Evolutionary conservation across 345 rosid species (phyloP).

Genomic region (Citrus cavaleriei): DNA sequence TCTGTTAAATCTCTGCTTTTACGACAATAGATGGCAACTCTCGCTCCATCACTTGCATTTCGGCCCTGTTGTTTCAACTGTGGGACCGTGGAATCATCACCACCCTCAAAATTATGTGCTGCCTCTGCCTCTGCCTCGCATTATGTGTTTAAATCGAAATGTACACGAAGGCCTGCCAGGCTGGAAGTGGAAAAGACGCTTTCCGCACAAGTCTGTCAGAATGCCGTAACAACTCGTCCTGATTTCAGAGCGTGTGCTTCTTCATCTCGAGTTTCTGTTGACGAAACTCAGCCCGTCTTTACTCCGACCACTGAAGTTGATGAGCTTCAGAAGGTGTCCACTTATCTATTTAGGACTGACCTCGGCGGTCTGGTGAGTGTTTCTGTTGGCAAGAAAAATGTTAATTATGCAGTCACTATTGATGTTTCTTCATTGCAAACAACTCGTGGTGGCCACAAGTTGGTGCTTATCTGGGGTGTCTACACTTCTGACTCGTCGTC

Average conservation of each 20-base stretch:
- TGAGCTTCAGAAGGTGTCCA: conserved; percentile 35
- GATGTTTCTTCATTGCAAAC: conserved; percentile 59
- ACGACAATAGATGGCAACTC: conserved; percentile 44
- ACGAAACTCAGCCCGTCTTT: conserved; percentile 34
- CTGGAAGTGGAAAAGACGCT: conserved; percentile 22
- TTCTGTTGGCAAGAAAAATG: conserved; percentile 46
- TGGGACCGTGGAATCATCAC: conserved; percentile 32
- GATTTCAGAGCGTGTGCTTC: conserved; percentile 39
- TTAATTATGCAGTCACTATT: conserved; percentile 45
- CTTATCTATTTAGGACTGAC: conserved; percentile 69
- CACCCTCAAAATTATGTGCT: conserved; percentile 14
- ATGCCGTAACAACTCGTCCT: conserved; percentile 14
- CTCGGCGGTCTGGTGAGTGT: conserved; percentile 67
- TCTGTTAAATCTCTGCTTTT: not conserved
- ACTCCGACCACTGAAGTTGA: conserved; percentile 31
- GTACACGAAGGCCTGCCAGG: conserved; percentile 19
- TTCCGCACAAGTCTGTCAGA: conserved; percentile 20
- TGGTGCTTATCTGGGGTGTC: conserved; percentile 65
- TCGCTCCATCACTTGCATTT: conserved; percentile 33
- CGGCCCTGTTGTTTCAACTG: conserved; percentile 26
- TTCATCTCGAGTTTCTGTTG: conserved; percentile 45
- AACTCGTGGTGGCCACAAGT: conserved; percentile 24
- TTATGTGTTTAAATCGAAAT: conserved; percentile 21
- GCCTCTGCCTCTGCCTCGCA: conserved; percentile 19
- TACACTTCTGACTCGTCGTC: conserved; percentile 60